Evolutionary conservation across 129 eudicot genomes (phyloP).

Genomic region (Helianthus tuberosus): DNA sequence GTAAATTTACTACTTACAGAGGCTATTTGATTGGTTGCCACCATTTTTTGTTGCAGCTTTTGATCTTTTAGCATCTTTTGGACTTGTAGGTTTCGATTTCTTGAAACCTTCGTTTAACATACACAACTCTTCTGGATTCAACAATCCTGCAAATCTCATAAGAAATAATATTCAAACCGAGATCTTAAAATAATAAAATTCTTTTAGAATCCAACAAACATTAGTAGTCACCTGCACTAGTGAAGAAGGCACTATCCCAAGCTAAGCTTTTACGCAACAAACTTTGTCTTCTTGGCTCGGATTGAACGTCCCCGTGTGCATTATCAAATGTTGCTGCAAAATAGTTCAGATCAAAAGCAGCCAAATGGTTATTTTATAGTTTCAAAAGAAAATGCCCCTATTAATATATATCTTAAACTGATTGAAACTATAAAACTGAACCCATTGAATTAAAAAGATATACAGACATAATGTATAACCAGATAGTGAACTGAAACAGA

Average conservation of each 20-base stretch:
- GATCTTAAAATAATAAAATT: no score
- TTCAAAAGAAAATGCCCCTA: neutral
- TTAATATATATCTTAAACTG: neutral
- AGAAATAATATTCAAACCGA: neutral
- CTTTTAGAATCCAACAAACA: neutral
- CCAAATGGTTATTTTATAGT: neutral
- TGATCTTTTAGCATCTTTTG: constrained; percentile 33
- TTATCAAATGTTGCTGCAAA: constrained; percentile 44
- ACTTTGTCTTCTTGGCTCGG: constrained; percentile 46
- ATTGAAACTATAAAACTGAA: neutral
- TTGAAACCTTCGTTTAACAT: constrained; percentile 56
- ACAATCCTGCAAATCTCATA: constrained; percentile 50
- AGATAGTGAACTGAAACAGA: no score
- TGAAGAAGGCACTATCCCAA: constrained; percentile 83
- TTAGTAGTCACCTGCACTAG: constrained; percentile 57
- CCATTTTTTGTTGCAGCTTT: constrained; percentile 22
- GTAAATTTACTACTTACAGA: constrained; percentile 26
- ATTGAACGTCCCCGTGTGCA: constrained; percentile 25
- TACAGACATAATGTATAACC: no score
- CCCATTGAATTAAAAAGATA: no score
- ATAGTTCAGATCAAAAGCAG: constrained; percentile 5
- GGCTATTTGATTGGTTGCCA: constrained; percentile 21
- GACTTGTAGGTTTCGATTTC: constrained; percentile 24
- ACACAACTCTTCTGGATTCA: constrained; percentile 63
- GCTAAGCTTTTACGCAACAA: constrained; percentile 73